Conservation (phyloP, 805 yeast species). For the Pichia insulana region DNA sequence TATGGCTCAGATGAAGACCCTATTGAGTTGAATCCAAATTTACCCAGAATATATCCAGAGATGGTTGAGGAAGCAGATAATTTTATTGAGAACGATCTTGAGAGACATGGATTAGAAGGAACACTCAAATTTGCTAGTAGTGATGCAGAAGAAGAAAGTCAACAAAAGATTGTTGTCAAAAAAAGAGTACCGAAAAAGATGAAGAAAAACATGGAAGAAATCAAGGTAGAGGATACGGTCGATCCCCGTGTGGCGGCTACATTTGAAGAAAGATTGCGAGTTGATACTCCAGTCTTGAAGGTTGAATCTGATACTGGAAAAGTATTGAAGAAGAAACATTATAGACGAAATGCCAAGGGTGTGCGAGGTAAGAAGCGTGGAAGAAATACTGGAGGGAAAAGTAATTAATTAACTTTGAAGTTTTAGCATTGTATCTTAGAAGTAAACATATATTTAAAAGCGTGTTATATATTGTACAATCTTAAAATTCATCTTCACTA, state of each 20-base stretch:
- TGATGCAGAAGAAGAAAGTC: slow-evolving; percentile 5
- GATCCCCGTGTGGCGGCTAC: neutral
- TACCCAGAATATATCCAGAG: slow-evolving; percentile 18
- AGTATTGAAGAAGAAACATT: slow-evolving; percentile 5
- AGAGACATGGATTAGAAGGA: neutral
- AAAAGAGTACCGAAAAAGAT: neutral
- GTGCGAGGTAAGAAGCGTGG: slow-evolving; percentile 1
- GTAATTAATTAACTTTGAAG: neutral
- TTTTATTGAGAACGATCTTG: slow-evolving; percentile 19
- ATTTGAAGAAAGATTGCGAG: slow-evolving; percentile 2
- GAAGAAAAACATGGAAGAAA: neutral
- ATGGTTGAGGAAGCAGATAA: slow-evolving; percentile 24
- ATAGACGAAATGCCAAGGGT: slow-evolving; percentile 2
- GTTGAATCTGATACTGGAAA: neutral
- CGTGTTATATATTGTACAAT: neutral
- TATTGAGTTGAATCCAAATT: slow-evolving; percentile 7
- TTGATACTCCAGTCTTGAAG: too few species aligned
- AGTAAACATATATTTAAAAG: too few species aligned
- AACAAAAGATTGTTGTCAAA: neutral
- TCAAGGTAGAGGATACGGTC: neutral
- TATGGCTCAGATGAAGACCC: slow-evolving; percentile 21
- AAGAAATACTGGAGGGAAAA: slow-evolving; percentile 3
- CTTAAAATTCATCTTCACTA: slow-evolving; percentile 13
- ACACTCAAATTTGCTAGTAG: slow-evolving; percentile 3
- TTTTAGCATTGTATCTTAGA: too few species aligned